Percentiles rank a stretch among this genome's conserved stretches.
Evolutionary conservation across 257 asterid genomes (phyloP).

Genomic region (Penstemon davidsonii): DNA sequence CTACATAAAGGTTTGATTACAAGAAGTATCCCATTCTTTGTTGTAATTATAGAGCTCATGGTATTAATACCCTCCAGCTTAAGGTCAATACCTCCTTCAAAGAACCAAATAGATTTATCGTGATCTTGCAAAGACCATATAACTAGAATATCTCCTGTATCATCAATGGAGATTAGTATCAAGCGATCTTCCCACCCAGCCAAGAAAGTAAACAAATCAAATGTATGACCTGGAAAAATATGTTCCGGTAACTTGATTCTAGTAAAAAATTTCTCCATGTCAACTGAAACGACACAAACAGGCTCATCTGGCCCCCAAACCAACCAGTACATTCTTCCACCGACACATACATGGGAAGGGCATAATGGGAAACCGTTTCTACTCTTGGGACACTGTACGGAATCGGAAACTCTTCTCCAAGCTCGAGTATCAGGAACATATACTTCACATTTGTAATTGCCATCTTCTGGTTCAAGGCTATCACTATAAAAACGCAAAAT

Average conservation of each 20-base stretch:
- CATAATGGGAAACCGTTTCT: constrained; percentile 6
- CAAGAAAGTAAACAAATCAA: background rate
- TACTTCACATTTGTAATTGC: background rate
- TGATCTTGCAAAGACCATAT: background rate
- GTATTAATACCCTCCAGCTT: background rate
- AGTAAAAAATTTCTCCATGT: constrained; percentile 11
- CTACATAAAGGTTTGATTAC: background rate
- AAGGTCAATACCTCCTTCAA: constrained; percentile 6
- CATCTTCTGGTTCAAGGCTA: background rate
- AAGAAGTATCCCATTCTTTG: constrained; percentile 10
- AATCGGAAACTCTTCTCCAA: constrained; percentile 4
- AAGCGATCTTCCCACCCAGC: background rate
- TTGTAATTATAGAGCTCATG: constrained; percentile 20
- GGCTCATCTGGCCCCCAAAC: constrained; percentile 17
- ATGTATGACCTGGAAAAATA: too few species aligned
- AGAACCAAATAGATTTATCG: background rate
- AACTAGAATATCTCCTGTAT: background rate
- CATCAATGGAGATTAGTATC: background rate
- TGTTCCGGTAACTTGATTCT: background rate
- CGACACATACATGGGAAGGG: constrained; percentile 16
- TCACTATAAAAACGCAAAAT: constrained; percentile 13
- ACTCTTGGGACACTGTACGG: constrained; percentile 6
- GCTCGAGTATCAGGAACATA: constrained; percentile 8
- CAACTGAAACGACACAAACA: constrained; percentile 16
- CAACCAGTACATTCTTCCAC: constrained; percentile 29